These are phyloP conservation scores for Podila epicladia DNA, from an alignment of 192 early-diverging fungal species.

Conservation along the genomic window DNA sequence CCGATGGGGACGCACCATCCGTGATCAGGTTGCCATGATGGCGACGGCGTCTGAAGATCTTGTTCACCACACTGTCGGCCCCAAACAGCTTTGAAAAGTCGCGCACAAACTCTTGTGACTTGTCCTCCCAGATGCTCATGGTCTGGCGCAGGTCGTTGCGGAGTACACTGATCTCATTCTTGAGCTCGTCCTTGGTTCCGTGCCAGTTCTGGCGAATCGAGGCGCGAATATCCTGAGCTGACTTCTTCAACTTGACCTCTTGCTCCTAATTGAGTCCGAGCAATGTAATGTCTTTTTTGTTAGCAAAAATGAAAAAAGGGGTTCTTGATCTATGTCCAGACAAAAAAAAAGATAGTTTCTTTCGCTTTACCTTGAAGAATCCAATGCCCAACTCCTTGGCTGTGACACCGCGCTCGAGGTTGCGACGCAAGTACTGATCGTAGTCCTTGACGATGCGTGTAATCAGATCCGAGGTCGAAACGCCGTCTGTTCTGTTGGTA, in stretches of 20 bases:
- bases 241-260: slow-evolving; percentile 80
- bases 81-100: slow-evolving; percentile 77
- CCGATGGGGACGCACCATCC: slow-evolving; percentile 18
- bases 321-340: neutral
- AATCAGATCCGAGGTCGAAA: slow-evolving; percentile 85
- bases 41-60: slow-evolving; percentile 51
- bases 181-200: slow-evolving; percentile 71
- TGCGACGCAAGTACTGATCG: slow-evolving; percentile 83
- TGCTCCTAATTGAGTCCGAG: slow-evolving; percentile 60
- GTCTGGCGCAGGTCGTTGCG: slow-evolving; percentile 72
- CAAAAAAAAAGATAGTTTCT: neutral
- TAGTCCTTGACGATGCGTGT: slow-evolving; percentile 88
- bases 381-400: slow-evolving; percentile 85
- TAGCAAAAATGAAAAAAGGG: neutral
- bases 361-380: slow-evolving; percentile 74
- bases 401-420: slow-evolving; percentile 85
- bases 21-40: slow-evolving; percentile 25
- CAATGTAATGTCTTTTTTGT: too few species aligned
- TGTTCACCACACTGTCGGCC: slow-evolving; percentile 65
- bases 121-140: slow-evolving; percentile 74
- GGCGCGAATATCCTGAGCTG: slow-evolving; percentile 72
- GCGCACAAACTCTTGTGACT: slow-evolving; percentile 79
- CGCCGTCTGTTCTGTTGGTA: slow-evolving; percentile 82
- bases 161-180: slow-evolving; percentile 69
- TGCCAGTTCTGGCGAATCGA: slow-evolving; percentile 75